Evolutionary conservation across 2,329 filamentous ascomycete genomes (phyloP).

Genomic region (Cercospora sp.): DNA sequence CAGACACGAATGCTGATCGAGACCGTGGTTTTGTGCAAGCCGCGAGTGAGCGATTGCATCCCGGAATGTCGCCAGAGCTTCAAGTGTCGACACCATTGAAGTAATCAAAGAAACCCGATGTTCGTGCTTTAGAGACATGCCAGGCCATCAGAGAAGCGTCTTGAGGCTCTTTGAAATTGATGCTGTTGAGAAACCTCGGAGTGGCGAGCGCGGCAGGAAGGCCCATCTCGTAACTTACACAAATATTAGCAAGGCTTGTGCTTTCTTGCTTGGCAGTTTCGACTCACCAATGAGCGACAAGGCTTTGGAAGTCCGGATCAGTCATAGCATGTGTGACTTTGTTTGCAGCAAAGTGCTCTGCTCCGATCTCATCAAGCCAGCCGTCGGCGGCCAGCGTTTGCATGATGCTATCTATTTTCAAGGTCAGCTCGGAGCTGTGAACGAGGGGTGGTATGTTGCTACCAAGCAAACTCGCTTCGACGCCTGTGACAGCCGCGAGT

Average conservation of each 20-base stretch:
- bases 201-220: conserved; percentile 3
- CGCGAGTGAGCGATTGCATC: neutral
- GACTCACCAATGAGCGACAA: conserved; percentile 7
- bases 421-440: no score
- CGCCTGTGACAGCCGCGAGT: conserved; percentile 3
- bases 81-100: neutral
- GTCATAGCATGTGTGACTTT: conserved; percentile 12
- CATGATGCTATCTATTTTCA: neutral
- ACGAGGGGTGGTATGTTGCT: no score
- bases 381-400: conserved; percentile 7
- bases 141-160: conserved; percentile 3
- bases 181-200: conserved; percentile 8
- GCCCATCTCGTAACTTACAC: conserved; percentile 6
- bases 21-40: no score
- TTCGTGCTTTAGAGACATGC: neutral
- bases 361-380: neutral
- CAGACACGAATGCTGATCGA: neutral
- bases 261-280: no score
- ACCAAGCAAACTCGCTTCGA: neutral
- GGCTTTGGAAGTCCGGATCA: conserved; percentile 8
- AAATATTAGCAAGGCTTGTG: neutral
- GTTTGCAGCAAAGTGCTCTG: conserved; percentile 5
- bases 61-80: neutral
- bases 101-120: conserved; percentile 7
- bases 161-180: conserved; percentile 3